A percentile compares a stretch with the other conserved stretches of the same genome.
Conservation (phyloP, 2,329 filamentous ascomycete genomes). For the Diaporthe ampelina region DNA sequence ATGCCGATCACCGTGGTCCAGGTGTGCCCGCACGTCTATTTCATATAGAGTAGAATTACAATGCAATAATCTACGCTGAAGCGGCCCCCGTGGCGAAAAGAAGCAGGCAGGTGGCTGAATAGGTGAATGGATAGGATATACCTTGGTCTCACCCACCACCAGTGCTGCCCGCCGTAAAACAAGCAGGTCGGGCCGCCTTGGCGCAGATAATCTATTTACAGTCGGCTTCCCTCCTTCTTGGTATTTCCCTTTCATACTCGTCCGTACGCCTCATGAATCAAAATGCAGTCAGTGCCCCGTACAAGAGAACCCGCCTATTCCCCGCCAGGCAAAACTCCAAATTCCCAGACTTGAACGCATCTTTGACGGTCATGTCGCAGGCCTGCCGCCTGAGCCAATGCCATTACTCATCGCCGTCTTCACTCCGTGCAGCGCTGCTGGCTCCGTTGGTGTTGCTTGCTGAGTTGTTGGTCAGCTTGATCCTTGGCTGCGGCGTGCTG, state of each 20-base stretch:
- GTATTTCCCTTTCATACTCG: constrained; percentile 40
- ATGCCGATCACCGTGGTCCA: constrained; percentile 16
- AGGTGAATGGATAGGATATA: constrained; percentile 15
- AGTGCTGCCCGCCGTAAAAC: background rate
- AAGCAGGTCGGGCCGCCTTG: constrained; percentile 7
- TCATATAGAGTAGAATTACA: constrained; percentile 21
- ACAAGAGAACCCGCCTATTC: constrained; percentile 18
- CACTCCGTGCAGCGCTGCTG: constrained; percentile 40
- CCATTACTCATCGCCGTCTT: constrained; percentile 39
- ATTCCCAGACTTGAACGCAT: constrained; percentile 22
- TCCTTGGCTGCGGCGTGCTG: constrained; percentile 78
- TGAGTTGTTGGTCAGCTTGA: constrained; percentile 75
- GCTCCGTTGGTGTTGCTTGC: constrained; percentile 40
- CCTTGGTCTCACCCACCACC: constrained; percentile 16
- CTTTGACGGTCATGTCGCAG: constrained; percentile 3
- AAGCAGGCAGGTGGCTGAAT: background rate
- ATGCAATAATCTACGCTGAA: constrained; percentile 15
- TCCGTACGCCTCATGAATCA: constrained; percentile 39
- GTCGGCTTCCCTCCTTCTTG: constrained; percentile 34
- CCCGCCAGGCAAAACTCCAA: constrained; percentile 35
- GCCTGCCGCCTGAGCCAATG: constrained; percentile 5
- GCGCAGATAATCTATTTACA: constrained; percentile 34
- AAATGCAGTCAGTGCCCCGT: constrained; percentile 36
- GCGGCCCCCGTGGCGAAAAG: background rate
- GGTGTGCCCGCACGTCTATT: background rate